phyloP scores from a whole-genome alignment of 345 rosid genomes.

The Gossypium raimondii region DNA sequence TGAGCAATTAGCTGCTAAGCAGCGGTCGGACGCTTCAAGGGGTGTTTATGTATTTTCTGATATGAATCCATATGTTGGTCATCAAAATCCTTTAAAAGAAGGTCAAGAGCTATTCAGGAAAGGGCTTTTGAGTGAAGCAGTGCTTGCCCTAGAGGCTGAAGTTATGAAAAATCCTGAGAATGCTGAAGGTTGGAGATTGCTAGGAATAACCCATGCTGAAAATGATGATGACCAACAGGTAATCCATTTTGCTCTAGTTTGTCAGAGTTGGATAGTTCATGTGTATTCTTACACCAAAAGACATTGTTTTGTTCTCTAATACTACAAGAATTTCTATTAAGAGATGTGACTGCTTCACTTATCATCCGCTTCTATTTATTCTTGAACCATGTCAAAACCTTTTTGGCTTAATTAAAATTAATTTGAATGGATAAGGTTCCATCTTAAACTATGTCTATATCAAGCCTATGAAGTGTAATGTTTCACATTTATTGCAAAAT shows the following conservation, averaged over 20 bases:
- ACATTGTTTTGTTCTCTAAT: constrained; percentile 4
- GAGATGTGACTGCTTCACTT: background rate
- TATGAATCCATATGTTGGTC: constrained; percentile 99
- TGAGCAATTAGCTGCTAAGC: constrained; percentile 64
- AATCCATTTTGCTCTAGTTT: constrained; percentile 1
- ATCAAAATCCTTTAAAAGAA: constrained; percentile 90
- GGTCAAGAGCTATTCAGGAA: constrained; percentile 92
- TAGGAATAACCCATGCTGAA: constrained; percentile 97
- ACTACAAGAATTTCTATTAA: background rate
- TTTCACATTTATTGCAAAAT: background rate
- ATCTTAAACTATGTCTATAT: background rate
- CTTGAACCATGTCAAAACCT: background rate
- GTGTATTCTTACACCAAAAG: background rate
- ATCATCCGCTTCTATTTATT: background rate
- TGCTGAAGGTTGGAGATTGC: constrained; percentile 99
- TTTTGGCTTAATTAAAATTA: background rate
- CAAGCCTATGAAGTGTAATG: background rate
- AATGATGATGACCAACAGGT: constrained; percentile 99
- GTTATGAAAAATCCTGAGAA: constrained; percentile 93
- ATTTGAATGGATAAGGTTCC: background rate
- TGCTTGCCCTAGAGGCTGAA: constrained; percentile 99
- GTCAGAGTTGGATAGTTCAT: background rate
- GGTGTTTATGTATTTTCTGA: constrained; percentile 96
- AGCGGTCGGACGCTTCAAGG: constrained; percentile 59
- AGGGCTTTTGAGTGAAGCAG: constrained; percentile 99